These are phyloP conservation scores for Lachancea lanzarotensis DNA, from an alignment of 805 yeast species.

Conservation along the genomic window DNA sequence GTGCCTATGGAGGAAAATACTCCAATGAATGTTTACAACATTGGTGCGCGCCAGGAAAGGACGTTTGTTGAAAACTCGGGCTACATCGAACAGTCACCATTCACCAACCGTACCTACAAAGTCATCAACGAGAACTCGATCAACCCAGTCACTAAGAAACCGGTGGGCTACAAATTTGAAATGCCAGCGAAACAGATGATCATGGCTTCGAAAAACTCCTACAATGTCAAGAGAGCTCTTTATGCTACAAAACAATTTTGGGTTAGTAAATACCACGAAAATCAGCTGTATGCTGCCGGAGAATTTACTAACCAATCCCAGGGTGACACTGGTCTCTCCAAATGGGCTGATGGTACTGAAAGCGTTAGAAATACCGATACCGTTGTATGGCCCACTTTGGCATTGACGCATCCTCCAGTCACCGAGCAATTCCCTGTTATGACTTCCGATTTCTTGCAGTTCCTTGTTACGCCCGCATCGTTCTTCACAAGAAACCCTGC, in stretches of 20 bases:
- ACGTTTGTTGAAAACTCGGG: slow-evolving; percentile 65
- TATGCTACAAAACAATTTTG: slow-evolving; percentile 74
- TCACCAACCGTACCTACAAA: slow-evolving; percentile 67
- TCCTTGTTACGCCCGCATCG: slow-evolving; percentile 61
- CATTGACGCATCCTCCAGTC: slow-evolving; percentile 75
- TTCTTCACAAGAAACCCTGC: slow-evolving; percentile 77
- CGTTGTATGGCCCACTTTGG: slow-evolving; percentile 77
- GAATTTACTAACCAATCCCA: slow-evolving; percentile 80
- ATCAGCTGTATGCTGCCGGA: slow-evolving; percentile 73
- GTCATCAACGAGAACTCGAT: slow-evolving; percentile 66
- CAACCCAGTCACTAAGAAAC: slow-evolving; percentile 61
- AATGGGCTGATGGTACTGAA: slow-evolving; percentile 64
- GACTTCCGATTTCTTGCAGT: slow-evolving; percentile 75
- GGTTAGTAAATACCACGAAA: slow-evolving; percentile 73
- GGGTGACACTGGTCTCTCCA: slow-evolving; percentile 60
- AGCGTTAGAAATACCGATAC: slow-evolving; percentile 66
- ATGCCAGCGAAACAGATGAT: slow-evolving; percentile 75
- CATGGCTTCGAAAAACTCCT: slow-evolving; percentile 56
- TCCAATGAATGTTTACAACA: slow-evolving; percentile 55
- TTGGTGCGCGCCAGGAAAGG: slow-evolving; percentile 63
- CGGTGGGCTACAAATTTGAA: slow-evolving; percentile 69
- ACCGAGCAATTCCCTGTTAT: slow-evolving; percentile 85
- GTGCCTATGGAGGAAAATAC: slow-evolving; percentile 51
- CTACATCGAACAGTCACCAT: slow-evolving; percentile 64
- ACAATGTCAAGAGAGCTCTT: slow-evolving; percentile 62